Conservation (phyloP, 2,329 filamentous ascomycete species). For the Niveomyces coronatus region DNA sequence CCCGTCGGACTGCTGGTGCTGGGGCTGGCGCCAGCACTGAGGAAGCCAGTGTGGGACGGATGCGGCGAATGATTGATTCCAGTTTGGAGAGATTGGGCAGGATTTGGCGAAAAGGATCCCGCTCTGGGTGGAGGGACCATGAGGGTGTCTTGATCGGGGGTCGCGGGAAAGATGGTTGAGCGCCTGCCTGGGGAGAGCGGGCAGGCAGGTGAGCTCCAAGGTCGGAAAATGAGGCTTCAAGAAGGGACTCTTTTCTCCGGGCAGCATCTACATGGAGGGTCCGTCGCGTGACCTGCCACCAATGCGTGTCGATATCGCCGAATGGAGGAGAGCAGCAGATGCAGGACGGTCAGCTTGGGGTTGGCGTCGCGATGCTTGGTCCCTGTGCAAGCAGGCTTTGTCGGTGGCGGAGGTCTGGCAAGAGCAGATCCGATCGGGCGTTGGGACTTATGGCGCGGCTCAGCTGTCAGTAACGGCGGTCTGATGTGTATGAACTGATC, state of each 20-base stretch:
- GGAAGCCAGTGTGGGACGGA: slow-evolving; percentile 44
- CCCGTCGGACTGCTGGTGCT: slow-evolving; percentile 53
- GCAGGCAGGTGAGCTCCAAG: slow-evolving; percentile 24
- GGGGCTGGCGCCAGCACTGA: slow-evolving; percentile 51
- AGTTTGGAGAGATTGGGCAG: slow-evolving; percentile 47
- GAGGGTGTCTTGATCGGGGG: slow-evolving; percentile 31
- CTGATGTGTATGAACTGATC: no score
- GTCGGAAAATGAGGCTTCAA: slow-evolving; percentile 19
- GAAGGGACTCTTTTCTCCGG: slow-evolving; percentile 15
- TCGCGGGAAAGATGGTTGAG: slow-evolving; percentile 21
- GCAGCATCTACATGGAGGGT: slow-evolving; percentile 25
- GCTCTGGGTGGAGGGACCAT: slow-evolving; percentile 51
- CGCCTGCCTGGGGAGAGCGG: slow-evolving; percentile 27
- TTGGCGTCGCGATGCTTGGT: slow-evolving; percentile 5
- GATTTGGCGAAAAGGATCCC: slow-evolving; percentile 55
- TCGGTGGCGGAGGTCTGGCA: no score
- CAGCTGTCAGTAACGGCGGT: no score
- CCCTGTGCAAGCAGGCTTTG: no score
- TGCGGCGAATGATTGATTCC: slow-evolving; percentile 46
- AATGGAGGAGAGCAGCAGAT: background rate
- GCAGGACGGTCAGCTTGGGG: background rate
- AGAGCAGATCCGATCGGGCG: no score
- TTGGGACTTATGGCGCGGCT: no score
- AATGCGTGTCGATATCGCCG: slow-evolving; percentile 12
- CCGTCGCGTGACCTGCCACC: slow-evolving; percentile 8